Conservation (phyloP, 306 rosid genomes). For the Argentina anserina region DNA sequence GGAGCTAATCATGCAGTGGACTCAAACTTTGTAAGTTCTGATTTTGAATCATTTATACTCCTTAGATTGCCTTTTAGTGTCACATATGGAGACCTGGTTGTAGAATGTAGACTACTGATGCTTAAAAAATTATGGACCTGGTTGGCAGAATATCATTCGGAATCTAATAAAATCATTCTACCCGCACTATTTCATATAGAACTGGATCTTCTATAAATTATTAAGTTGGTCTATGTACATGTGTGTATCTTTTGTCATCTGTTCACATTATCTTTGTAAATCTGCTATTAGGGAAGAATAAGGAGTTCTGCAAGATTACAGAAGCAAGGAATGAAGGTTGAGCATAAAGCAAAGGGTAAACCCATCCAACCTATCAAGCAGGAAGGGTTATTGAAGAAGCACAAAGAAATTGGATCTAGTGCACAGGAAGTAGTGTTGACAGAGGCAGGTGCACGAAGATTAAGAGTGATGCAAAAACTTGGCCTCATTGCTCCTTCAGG, state of each 20-base stretch:
- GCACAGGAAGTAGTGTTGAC: slow-evolving; percentile 4
- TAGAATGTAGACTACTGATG: background rate
- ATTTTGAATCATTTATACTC: background rate
- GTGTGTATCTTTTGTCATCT: background rate
- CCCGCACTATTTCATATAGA: background rate
- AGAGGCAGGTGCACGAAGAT: slow-evolving; percentile 46
- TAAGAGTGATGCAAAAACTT: slow-evolving; percentile 60
- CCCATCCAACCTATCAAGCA: background rate
- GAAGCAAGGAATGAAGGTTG: background rate
- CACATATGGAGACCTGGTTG: background rate
- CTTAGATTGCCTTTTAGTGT: background rate
- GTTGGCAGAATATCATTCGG: background rate
- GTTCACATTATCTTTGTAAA: background rate
- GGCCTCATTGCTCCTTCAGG: slow-evolving; percentile 65
- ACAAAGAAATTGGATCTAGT: background rate
- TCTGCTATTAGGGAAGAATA: slow-evolving; percentile 3
- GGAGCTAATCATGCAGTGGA: background rate
- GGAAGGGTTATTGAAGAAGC: slow-evolving; percentile 4
- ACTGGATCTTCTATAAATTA: slow-evolving; percentile 1
- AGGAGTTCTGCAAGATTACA: background rate
- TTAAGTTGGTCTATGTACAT: background rate
- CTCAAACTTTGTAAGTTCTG: slow-evolving; percentile 9
- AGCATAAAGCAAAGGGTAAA: background rate
- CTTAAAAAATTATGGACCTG: background rate
- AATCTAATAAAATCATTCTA: background rate